Conservation (phyloP, 1,284 basidiomycete species). For the Cystobasidium pallidum region DNA sequence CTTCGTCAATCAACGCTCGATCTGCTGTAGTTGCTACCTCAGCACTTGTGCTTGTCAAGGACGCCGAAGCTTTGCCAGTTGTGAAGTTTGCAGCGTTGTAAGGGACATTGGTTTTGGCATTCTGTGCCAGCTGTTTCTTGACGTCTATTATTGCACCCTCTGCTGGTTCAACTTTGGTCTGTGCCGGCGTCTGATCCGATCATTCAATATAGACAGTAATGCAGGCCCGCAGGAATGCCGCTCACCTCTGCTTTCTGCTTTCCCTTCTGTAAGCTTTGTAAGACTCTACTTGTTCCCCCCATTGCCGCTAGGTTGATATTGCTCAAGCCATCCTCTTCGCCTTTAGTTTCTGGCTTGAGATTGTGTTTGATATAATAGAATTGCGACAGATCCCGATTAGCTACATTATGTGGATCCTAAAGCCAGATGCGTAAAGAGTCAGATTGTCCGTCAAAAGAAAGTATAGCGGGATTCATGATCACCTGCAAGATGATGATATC, state of each 20-base stretch:
- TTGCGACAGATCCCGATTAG: conserved; percentile 52
- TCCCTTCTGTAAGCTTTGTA: conserved; percentile 45
- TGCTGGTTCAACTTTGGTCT: background rate
- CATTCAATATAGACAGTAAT: no score
- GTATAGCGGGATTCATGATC: background rate
- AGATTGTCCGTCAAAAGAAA: conserved; percentile 59
- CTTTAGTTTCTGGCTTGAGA: conserved; percentile 49
- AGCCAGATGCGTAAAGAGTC: conserved; percentile 3
- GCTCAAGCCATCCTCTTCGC: conserved; percentile 51
- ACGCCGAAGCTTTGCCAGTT: conserved; percentile 43
- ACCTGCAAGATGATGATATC: conserved; percentile 79
- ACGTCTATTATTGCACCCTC: conserved; percentile 21
- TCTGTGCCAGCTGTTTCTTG: conserved; percentile 25
- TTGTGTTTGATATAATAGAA: conserved; percentile 56
- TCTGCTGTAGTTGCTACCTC: conserved; percentile 77
- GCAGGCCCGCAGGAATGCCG: no score
- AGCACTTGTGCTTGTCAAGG: conserved; percentile 84
- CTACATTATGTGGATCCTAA: conserved; percentile 57
- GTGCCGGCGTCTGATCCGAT: background rate
- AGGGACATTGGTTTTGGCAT: conserved; percentile 19
- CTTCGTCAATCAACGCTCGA: conserved; percentile 86
- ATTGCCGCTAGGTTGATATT: conserved; percentile 54
- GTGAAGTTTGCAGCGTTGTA: conserved; percentile 45
- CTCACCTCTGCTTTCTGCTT: conserved; percentile 20
- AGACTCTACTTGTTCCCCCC: conserved; percentile 53